Percentiles rank a stretch among this genome's conserved stretches.
Conservation (phyloP, 495 filamentous ascomycete genomes). For the Xylaria sp. region DNA sequence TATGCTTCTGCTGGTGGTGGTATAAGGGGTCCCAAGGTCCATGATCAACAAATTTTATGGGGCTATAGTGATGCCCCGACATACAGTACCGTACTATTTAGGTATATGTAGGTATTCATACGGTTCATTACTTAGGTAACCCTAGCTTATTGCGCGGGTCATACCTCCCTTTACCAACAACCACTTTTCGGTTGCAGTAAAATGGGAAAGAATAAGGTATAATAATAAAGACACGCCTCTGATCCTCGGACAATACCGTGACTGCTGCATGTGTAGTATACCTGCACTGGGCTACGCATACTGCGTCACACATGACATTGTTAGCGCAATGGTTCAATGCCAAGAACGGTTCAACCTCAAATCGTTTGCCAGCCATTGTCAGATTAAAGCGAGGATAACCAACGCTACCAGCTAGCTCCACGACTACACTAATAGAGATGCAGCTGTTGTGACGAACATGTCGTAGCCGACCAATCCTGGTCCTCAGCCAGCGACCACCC, state of each 20-base stretch:
- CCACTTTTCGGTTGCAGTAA: neutral
- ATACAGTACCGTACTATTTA: no score
- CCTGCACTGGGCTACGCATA: neutral
- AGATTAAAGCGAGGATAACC: neutral
- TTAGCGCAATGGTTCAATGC: neutral
- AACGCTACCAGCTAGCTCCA: conserved; percentile 3
- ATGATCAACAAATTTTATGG: neutral
- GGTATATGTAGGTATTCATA: neutral
- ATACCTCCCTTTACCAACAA: neutral
- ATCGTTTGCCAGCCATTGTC: neutral
- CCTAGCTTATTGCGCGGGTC: neutral
- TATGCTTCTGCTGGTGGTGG: no score
- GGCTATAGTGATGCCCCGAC: neutral
- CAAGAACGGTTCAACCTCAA: neutral
- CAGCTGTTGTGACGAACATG: conserved; percentile 1
- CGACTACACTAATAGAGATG: conserved; percentile 1
- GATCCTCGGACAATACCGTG: neutral
- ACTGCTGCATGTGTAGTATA: neutral
- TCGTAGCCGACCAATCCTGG: conserved; percentile 13
- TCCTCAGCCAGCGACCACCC: neutral
- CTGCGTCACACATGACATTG: neutral
- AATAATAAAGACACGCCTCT: neutral
- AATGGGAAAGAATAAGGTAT: neutral
- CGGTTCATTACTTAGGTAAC: neutral
- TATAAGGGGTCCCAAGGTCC: neutral